Conservation (phyloP, 306 rosid species). For the Arachis hypogaea region DNA sequence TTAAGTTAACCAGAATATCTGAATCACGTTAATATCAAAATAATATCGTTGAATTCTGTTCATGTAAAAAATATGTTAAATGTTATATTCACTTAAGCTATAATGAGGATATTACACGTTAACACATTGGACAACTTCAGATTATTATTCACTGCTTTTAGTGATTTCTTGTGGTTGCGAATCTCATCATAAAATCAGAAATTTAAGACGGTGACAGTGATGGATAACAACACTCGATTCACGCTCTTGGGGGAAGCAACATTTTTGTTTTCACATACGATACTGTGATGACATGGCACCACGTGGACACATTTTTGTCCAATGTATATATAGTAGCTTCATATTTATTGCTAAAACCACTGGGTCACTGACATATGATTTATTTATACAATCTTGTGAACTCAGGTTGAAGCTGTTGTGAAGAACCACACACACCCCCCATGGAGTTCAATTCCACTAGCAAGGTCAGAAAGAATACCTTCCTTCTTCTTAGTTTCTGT, state of each 20-base stretch:
- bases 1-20: too few species aligned
- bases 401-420: conserved; percentile 9
- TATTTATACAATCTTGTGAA: conserved; percentile 4
- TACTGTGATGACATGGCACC: conserved; percentile 29
- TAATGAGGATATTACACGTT: not conserved
- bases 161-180: not conserved
- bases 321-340: not conserved
- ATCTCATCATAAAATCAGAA: not conserved
- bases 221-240: conserved; percentile 8
- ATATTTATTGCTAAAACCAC: conserved; percentile 3
- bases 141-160: not conserved
- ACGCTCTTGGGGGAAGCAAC: not conserved
- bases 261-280: not conserved
- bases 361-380: not conserved
- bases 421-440: not conserved
- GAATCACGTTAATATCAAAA: not conserved
- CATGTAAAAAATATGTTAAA: not conserved
- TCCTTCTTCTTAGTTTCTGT: not conserved
- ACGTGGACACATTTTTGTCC: conserved; percentile 29
- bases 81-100: not conserved
- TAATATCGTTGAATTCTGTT: not conserved
- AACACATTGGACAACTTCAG: not conserved
- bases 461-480: conserved; percentile 55
- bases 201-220: not conserved
- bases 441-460: conserved; percentile 58